Evolutionary conservation across 805 yeast species (phyloP), one percentile per base, ranked within the genome.

Genomic region (Wickerhamiella shivajii): DNA sequence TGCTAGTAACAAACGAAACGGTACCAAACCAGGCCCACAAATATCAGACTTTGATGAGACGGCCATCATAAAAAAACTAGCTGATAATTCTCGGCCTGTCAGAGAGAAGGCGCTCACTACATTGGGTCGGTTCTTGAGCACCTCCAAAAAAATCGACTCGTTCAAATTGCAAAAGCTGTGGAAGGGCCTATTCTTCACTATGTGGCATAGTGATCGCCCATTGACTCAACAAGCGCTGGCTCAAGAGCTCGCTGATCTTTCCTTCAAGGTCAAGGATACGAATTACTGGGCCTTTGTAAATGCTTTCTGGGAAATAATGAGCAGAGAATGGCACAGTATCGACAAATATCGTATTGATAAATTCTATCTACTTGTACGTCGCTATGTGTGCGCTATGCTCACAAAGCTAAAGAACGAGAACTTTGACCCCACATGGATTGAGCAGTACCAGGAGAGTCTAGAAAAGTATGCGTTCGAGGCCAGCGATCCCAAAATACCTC

Each of bases 141-240:
- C 64, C 18, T 52, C 63, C 19, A 56, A 49, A 25, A 57, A 53
- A 20, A 42, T 63, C 23, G 59, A 52, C 25, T 60, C 51, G 29
- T 49, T 67, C 24, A 90, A 83, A 34, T 62, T 72, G 42, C 78
- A 78, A 44, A 85, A 87, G 52, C 60, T 90, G 39, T 90, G 98
- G 96, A 84, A 80, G 57, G 98, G 97, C n/a, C 64, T 90, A 25
- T 90, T 77, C 56, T 90, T 66, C 51, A 71, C 93, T 8, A 81
- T 90, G 93, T 90, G 98, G 97, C 83, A 77, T 59, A 70, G 92
- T 51, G 98, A 90, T 55, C 71, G 85, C 50, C 93, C 95, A 18
- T 66, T 77, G 46, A 90, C 93, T 16, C 98, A 90, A 56, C 94
- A 84, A 55, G 60, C 74, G 39, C 60, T 90, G 24, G 93, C 94